These are phyloP conservation scores for Aspergillus hortae DNA, from an alignment of 2,329 filamentous ascomycete genomes.

Conservation along the genomic window DNA sequence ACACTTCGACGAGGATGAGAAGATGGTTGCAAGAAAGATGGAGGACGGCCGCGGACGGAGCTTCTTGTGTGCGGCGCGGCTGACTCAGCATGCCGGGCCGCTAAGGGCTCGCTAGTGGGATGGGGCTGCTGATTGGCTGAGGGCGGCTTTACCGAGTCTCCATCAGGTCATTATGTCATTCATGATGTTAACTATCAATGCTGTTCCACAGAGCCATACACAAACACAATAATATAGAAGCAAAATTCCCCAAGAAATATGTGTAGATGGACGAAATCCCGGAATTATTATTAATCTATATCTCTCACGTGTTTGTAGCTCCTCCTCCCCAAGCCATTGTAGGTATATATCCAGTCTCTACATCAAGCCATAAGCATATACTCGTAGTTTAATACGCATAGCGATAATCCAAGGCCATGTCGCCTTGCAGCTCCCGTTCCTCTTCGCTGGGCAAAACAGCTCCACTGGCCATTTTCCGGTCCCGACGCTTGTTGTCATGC, in stretches of 20 bases:
- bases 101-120: slow-evolving; percentile 30
- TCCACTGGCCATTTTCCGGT: slow-evolving; percentile 24
- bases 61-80: slow-evolving; percentile 40
- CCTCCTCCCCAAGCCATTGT: not conserved
- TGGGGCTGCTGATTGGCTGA: slow-evolving; percentile 14
- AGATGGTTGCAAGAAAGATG: slow-evolving; percentile 42
- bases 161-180: slow-evolving; percentile 11
- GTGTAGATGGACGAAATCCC: no score
- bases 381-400: slow-evolving; percentile 31
- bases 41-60: slow-evolving; percentile 27
- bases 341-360: not conserved
- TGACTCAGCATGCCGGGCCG: slow-evolving; percentile 33
- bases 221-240: no score
- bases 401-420: slow-evolving; percentile 40
- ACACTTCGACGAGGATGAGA: slow-evolving; percentile 45
- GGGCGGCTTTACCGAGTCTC: slow-evolving; percentile 18
- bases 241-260: no score
- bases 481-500: slow-evolving; percentile 40
- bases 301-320: no score
- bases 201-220: not conserved
- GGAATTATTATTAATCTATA: no score
- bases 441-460: slow-evolving; percentile 22
- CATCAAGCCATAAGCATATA: not conserved
- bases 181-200: not conserved
- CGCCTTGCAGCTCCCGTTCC: slow-evolving; percentile 36